phyloP scores from a whole-genome alignment of 2,329 filamentous ascomycete species.

The Ophiognomonia clavigignenti-juglandacearum region DNA sequence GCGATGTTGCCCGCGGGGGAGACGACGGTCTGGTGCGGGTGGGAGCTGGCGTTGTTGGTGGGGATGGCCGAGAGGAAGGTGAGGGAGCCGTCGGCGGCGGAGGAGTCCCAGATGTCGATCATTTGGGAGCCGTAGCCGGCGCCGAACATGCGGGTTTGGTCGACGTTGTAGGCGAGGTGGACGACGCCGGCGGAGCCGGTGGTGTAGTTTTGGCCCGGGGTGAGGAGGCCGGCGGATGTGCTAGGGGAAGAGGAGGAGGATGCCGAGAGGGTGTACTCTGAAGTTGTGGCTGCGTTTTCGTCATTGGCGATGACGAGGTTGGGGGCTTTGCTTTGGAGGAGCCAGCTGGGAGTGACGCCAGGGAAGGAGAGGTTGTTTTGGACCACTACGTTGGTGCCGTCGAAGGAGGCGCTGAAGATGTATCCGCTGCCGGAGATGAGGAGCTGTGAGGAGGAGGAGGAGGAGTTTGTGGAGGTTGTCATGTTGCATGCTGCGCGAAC shows the following conservation, averaged over 20 bases:
- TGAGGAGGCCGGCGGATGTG: neutral
- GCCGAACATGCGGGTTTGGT: neutral
- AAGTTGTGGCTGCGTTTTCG: neutral
- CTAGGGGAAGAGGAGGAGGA: neutral
- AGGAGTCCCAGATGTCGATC: conserved; percentile 1
- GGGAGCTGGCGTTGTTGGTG: neutral
- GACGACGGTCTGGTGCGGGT: conserved; percentile 42
- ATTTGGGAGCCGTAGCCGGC: neutral
- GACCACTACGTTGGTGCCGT: neutral
- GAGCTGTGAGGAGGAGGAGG: neutral
- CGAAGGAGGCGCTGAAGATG: neutral
- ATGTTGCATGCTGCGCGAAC: neutral
- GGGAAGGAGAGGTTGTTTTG: neutral
- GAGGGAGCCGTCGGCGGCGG: neutral
- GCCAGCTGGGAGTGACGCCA: neutral
- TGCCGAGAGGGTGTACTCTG: neutral
- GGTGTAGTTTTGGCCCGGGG: neutral
- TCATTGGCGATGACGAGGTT: neutral
- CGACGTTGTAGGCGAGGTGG: neutral
- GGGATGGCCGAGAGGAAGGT: neutral
- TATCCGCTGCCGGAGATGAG: neutral
- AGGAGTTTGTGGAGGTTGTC: neutral
- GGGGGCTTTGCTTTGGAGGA: neutral
- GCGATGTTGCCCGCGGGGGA: conserved; percentile 45
- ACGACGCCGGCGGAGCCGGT: neutral